These are phyloP conservation scores for Colletotrichum cereale DNA, from an alignment of 2,329 filamentous ascomycete species.

Conservation along the genomic window DNA sequence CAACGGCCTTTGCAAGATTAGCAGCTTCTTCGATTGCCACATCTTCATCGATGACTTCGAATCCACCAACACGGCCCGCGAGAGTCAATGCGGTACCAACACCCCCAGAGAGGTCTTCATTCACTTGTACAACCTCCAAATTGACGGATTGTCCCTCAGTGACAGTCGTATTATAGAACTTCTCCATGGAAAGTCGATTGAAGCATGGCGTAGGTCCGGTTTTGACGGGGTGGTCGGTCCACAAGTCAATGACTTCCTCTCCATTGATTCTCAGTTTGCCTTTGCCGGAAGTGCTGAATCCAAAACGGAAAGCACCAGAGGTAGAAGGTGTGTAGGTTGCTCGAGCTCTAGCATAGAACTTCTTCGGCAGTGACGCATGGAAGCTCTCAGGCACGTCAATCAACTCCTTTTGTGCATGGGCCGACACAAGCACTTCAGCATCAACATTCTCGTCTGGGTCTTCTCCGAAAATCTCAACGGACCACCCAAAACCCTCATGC, in stretches of 20 bases:
- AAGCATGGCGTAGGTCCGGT: constrained; percentile 39
- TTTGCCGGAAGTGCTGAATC: constrained; percentile 43
- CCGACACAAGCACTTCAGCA: constrained; percentile 17
- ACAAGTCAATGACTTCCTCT: constrained; percentile 45
- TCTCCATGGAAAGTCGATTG: constrained; percentile 40
- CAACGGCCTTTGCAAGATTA: constrained; percentile 75
- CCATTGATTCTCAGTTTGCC: constrained; percentile 45
- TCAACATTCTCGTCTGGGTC: constrained; percentile 27
- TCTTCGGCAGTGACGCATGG: constrained; percentile 32
- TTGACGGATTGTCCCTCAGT: constrained; percentile 12
- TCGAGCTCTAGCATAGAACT: constrained; percentile 36
- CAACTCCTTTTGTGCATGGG: constrained; percentile 35
- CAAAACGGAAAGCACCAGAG: constrained; percentile 30
- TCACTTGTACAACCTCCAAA: constrained; percentile 37
- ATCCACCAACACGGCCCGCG: constrained; percentile 66
- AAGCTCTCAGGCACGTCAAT: constrained; percentile 40
- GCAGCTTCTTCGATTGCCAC: constrained; percentile 75
- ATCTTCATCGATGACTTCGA: constrained; percentile 67
- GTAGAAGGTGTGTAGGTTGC: constrained; percentile 28
- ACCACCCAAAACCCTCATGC: constrained; percentile 34
- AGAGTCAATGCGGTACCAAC: constrained; percentile 42
- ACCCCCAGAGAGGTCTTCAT: constrained; percentile 43
- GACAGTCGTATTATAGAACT: constrained; percentile 23
- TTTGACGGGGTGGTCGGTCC: constrained; percentile 37
- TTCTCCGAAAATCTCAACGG: constrained; percentile 34